Conservation (phyloP, 164 flowering plant species). For the Vitis cinerea region DNA sequence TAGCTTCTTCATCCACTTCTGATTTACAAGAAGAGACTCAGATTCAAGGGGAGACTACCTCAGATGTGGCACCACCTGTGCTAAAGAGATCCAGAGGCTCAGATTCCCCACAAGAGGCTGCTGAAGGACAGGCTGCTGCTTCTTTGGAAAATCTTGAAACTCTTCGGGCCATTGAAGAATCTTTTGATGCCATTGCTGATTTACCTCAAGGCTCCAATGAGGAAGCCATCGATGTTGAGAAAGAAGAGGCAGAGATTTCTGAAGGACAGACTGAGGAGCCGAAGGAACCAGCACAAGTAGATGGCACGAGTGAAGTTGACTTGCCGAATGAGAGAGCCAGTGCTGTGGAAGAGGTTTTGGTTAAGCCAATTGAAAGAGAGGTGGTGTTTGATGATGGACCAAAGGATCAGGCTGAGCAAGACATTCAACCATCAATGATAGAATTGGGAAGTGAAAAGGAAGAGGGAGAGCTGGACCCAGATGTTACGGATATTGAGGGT, state of each 20-base stretch:
- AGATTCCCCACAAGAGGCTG: conserved; percentile 41
- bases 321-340: conserved; percentile 25
- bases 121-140: conserved; percentile 32
- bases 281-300: conserved; percentile 28
- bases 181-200: conserved; percentile 35
- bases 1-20: conserved; percentile 40
- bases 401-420: conserved; percentile 41
- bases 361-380: conserved; percentile 33
- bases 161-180: conserved; percentile 33
- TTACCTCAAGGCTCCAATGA: conserved; percentile 33
- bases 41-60: conserved; percentile 27
- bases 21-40: conserved; percentile 46
- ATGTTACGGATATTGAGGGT: conserved; percentile 38
- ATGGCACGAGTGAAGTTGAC: conserved; percentile 29
- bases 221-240: conserved; percentile 41
- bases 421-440: conserved; percentile 22
- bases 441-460: conserved; percentile 63
- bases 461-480: conserved; percentile 80
- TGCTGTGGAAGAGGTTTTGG: conserved; percentile 33
- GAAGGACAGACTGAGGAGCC: conserved; percentile 35
- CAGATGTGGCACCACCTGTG: conserved; percentile 35
- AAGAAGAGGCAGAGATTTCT: conserved; percentile 39
- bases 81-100: conserved; percentile 61
- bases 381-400: conserved; percentile 31
- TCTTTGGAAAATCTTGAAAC: conserved; percentile 23